phyloP scores from a whole-genome alignment of 345 rosid genomes.

The Eutrema yunnanense region DNA sequence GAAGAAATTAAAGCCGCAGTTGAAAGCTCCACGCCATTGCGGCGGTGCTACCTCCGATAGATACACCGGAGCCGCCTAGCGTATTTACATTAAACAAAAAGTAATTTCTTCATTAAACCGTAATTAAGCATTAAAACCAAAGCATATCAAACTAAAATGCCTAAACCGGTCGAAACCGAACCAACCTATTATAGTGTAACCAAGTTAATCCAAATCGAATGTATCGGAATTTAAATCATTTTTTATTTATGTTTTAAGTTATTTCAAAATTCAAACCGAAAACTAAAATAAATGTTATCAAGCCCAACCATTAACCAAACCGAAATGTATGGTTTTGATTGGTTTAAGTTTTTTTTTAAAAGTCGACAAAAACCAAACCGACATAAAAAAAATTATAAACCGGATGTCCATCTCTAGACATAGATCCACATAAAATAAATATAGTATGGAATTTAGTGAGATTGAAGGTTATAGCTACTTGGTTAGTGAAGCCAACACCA shows the following conservation, averaged over 20 bases:
- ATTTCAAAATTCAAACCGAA: not conserved
- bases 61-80: conserved; percentile 81
- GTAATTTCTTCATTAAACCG: not conserved
- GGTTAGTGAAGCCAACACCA: conserved; percentile 91
- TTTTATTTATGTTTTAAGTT: not conserved
- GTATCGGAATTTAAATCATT: not conserved
- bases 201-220: not conserved
- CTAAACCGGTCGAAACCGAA: not conserved
- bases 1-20: conserved; percentile 74
- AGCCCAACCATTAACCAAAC: not conserved
- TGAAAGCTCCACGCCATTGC: conserved; percentile 86
- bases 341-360: not conserved
- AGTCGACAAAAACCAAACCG: not conserved
- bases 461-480: conserved; percentile 33
- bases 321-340: not conserved
- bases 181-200: not conserved
- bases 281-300: not conserved
- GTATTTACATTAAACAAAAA: not conserved
- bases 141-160: not conserved
- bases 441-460: not conserved
- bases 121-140: not conserved
- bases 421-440: not conserved
- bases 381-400: not conserved
- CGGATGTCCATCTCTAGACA: not conserved
- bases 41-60: conserved; percentile 83